phyloP scores from a whole-genome alignment of 257 asterid genomes.

The Solanum tarijense region DNA sequence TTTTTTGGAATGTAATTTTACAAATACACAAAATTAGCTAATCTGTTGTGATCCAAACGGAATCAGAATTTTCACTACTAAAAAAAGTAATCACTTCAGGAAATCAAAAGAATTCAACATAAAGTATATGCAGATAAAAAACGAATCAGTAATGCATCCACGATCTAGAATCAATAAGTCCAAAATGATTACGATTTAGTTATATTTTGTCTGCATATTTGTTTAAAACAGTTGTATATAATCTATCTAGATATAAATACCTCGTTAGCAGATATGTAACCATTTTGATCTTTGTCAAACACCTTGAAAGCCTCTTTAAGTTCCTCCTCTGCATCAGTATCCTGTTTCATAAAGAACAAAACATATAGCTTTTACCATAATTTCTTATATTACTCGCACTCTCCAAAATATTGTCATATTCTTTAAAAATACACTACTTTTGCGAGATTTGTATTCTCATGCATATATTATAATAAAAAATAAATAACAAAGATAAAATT shows the following conservation, averaged over 20 bases:
- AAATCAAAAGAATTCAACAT: neutral
- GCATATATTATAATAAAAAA: neutral
- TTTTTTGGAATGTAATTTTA: too few relatives aligned
- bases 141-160: neutral
- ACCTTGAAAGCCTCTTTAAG: constrained; percentile 47
- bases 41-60: too few relatives aligned
- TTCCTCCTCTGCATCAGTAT: constrained; percentile 40
- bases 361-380: neutral
- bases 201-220: neutral
- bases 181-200: neutral
- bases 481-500: neutral
- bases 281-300: constrained; percentile 48
- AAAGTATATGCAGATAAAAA: neutral
- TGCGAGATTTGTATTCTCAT: neutral
- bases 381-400: neutral
- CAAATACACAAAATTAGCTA: too few relatives aligned
- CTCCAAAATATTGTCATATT: neutral
- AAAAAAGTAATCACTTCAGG: too few relatives aligned
- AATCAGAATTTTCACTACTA: too few relatives aligned
- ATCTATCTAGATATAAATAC: neutral
- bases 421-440: neutral
- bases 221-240: neutral
- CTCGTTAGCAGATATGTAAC: constrained; percentile 43
- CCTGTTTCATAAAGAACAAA: constrained; percentile 4
- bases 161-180: neutral